Evolutionary conservation across 2,329 filamentous ascomycete species (phyloP), one percentile per base, ranked within the genome.

Genomic region (Aureobasidium sp.): DNA sequence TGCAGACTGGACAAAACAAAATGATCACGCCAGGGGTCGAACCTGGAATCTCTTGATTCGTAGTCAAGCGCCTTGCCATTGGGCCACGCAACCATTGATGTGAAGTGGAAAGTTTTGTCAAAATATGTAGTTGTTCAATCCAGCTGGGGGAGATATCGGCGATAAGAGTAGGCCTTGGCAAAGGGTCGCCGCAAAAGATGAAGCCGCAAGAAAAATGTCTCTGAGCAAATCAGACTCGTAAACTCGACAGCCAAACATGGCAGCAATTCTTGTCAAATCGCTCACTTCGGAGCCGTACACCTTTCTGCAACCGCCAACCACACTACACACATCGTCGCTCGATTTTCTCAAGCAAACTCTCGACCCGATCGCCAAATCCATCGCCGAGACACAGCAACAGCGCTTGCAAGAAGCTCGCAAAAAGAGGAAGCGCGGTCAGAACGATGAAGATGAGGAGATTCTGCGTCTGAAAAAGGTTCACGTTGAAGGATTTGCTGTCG

Each of bases 391-490:
- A 67, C 91, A 96, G 73, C 80, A 84, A 63, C 78, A 82, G 69
- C 82, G 86, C 62, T 78, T 89, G 66, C 86, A 87, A 66, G 83
- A 88, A 66, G 77, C 79, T 65, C 86, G 85, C 67, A 86, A 83
- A 74, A 95, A 96, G 78, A 81, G 89, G 65, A 96, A 94, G 79
- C 81, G 89, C 66, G 80, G 79, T 9, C 79, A 81, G 49, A 71
- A 75, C 30, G 74, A 73, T 4, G 76, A 80, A 57, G 75, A 75
- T 36, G 65, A 75, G 52, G 75, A 83, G 66, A 77, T 88, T 1
- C 71, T 97, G 65, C 91, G 91, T 69, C 78, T 96, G 69, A 87
- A 89, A 68, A 91, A 89, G 74, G 79, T 99, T 16, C 89, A 97
- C 72, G 79, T 91, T 7, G 86, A 96, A 62, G 94, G 93, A 0